Base-by-base conservation (phyloP, 805 yeast genomes). In the Naumovozyma baii region DNA sequence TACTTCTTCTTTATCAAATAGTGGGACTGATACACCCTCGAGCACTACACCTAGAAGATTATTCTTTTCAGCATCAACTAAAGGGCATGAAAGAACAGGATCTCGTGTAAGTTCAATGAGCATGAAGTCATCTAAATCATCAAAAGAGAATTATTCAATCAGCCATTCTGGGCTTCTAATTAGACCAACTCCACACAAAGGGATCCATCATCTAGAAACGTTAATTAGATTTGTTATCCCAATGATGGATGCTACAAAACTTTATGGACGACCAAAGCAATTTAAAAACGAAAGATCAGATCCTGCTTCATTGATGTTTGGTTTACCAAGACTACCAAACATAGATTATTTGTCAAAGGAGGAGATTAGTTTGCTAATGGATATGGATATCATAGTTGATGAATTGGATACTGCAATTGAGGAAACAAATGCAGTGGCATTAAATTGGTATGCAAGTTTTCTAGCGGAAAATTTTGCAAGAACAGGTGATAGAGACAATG, bases 221-320 rank as follows among this genome's bases (percentile, higher is more conserved):
- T 72, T 82, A 78, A 70, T 82, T 36, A 64, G 87, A 45, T 66
- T 74, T 48, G 65, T 78, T 40, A 68, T 83, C 32, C 88, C 85
- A 36, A 65, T 80, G 38, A 70, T 78, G 60, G 84, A 82, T 54
- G 65, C 78, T 4, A 75, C 78, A 56, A 71, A 70, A 49, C 59
- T 80, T 37, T 83, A 82, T 54, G 92, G 92, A n/a, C 68, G 90
- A 43, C 90, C 92, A 3, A 61, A 63, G 19, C 75, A 67, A 43
- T 73, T 82, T 52, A 64, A 64, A 37, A 70, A 79, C 22, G 69
- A 71, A 40, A 76, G 77, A 55, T 53, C 54, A 2, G 73, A 78
- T 47, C 59, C 62, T 10, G 56, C 67, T 2, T 77, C 84, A 1
- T 55, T 82, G 50, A 64, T 80, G 41, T 83, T 80, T 62, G 88